Evolutionary conservation across 176 grass and related monocot genomes (phyloP).

Genomic region (Cymbopogon citratus): DNA sequence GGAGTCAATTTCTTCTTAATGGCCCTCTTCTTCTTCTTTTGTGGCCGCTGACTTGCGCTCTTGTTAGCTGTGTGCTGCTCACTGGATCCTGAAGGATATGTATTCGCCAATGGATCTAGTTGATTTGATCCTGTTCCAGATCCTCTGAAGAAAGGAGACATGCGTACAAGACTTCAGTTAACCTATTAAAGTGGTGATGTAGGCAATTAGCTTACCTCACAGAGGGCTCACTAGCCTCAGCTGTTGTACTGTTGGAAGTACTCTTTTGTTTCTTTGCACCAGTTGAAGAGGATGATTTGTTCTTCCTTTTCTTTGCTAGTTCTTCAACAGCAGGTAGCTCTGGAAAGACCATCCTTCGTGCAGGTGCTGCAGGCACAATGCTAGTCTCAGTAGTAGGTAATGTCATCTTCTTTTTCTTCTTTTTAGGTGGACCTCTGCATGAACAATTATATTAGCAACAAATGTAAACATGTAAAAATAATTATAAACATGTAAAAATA

Average conservation of each 20-base stretch:
- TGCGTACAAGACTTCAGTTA: no score
- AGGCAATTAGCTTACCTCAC: background rate
- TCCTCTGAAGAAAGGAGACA: background rate
- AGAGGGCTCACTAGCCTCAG: no score
- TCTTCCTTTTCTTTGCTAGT: no score
- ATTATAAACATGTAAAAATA: no score
- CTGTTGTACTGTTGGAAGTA: no score
- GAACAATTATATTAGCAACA: background rate
- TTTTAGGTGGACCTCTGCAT: background rate
- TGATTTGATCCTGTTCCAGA: background rate
- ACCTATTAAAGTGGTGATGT: background rate
- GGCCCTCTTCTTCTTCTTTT: background rate
- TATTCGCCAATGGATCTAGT: background rate
- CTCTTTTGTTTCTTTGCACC: no score
- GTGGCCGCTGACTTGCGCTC: no score
- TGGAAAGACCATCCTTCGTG: background rate
- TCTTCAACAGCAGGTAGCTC: background rate
- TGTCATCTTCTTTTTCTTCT: background rate
- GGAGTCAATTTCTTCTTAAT: no score
- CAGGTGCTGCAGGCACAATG: background rate
- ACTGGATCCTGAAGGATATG: background rate
- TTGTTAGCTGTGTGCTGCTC: background rate
- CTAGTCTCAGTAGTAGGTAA: background rate
- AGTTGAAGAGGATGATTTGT: no score
- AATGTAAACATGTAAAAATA: no score